A percentile compares a stretch with the other conserved stretches of the same genome.
phyloP scores from a whole-genome alignment of 768 basidiomycete species.

The Russula sp. region DNA sequence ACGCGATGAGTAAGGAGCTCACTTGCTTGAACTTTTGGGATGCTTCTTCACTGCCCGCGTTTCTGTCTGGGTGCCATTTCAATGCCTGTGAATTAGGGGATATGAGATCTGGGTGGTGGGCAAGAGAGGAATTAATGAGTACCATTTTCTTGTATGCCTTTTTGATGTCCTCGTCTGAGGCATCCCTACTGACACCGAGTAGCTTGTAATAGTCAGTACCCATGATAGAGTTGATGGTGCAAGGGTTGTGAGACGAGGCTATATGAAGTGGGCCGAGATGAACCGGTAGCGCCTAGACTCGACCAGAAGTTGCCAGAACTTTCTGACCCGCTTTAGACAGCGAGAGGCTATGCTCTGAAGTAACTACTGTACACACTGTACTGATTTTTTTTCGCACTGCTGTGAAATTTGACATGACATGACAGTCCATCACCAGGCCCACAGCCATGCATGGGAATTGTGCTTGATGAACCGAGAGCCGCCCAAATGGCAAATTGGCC shows the following conservation, averaged over 20 bases:
- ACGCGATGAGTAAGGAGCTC: slow-evolving; percentile 21
- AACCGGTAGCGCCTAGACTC: neutral
- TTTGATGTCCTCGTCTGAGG: slow-evolving; percentile 85
- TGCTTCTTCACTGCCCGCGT: slow-evolving; percentile 80
- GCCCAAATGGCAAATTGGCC: neutral
- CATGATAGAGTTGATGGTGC: slow-evolving; percentile 45
- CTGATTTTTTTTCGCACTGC: too few species aligned
- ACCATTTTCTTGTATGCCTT: slow-evolving; percentile 95
- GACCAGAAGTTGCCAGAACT: slow-evolving; percentile 26
- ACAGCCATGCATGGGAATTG: neutral
- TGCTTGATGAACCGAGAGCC: neutral
- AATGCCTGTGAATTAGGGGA: slow-evolving; percentile 52
- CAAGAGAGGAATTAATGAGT: slow-evolving; percentile 29
- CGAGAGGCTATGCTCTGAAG: neutral
- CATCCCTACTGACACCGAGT: slow-evolving; percentile 69
- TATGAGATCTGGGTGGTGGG: neutral
- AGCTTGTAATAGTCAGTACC: slow-evolving; percentile 87
- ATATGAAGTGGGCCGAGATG: neutral
- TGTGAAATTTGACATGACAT: neutral
- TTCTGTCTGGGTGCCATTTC: slow-evolving; percentile 95
- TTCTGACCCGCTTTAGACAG: too few species aligned
- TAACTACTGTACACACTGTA: neutral
- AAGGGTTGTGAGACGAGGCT: neutral
- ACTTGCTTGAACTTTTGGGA: slow-evolving; percentile 92
- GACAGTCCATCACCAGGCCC: neutral